Conservation (phyloP, 2,329 filamentous ascomycete species). For the Aspergillus aculeatinus region DNA sequence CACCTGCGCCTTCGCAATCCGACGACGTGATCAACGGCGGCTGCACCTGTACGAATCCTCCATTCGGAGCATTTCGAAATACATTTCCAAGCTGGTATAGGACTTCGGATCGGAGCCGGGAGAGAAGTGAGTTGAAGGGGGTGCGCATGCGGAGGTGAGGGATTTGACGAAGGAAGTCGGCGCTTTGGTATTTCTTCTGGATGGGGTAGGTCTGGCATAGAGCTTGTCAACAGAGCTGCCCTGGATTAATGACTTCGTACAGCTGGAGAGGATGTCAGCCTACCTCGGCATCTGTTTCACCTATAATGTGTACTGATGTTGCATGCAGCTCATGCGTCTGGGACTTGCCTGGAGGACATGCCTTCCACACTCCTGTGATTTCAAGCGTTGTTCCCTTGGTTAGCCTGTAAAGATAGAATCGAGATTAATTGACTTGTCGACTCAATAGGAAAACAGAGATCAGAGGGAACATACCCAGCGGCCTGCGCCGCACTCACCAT, state of each 20-base stretch:
- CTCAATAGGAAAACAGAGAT: background rate
- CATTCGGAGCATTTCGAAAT: slow-evolving; percentile 63
- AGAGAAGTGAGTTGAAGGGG: slow-evolving; percentile 74
- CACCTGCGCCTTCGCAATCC: slow-evolving; percentile 93
- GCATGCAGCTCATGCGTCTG: slow-evolving; percentile 82
- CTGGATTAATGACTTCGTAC: background rate
- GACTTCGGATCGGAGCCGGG: slow-evolving; percentile 79
- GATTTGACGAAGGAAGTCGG: slow-evolving; percentile 82
- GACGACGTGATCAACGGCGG: slow-evolving; percentile 94
- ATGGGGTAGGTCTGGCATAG: slow-evolving; percentile 74
- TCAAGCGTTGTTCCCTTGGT: slow-evolving; percentile 78
- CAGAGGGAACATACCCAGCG: slow-evolving; percentile 60
- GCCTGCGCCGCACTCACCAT: slow-evolving; percentile 71
- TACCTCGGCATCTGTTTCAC: slow-evolving; percentile 76
- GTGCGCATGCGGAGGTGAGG: slow-evolving; percentile 84
- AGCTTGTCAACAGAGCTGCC: background rate
- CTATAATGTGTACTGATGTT: slow-evolving; percentile 66
- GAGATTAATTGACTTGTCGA: background rate
- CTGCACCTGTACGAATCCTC: slow-evolving; percentile 68
- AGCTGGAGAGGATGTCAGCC: slow-evolving; percentile 31
- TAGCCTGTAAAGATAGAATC: slow-evolving; percentile 56
- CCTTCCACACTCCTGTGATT: slow-evolving; percentile 73
- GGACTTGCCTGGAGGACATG: slow-evolving; percentile 63
- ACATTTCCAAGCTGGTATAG: slow-evolving; percentile 71
- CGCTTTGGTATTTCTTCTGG: slow-evolving; percentile 92